These are phyloP conservation scores for Pseudogymnoascus sp. DNA, from an alignment of 2,329 filamentous ascomycete species.

Conservation along the genomic window DNA sequence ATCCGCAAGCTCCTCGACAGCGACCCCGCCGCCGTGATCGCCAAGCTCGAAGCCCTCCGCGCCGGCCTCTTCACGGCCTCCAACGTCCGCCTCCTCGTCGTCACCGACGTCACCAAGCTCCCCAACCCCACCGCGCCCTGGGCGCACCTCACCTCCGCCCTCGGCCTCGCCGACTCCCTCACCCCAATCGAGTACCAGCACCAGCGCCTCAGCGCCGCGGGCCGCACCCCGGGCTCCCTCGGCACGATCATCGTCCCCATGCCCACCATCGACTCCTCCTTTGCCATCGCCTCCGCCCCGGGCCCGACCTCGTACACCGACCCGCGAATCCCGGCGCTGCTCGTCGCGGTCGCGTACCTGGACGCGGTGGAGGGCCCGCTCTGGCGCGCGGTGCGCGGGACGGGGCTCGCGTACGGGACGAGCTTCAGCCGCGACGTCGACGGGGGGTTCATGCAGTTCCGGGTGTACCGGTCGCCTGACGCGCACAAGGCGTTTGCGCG, in stretches of 20 bases:
- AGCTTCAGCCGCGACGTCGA: slow-evolving; percentile 71
- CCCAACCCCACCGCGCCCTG: slow-evolving; percentile 69
- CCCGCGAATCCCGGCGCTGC: slow-evolving; percentile 69
- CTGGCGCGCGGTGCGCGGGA: slow-evolving; percentile 88
- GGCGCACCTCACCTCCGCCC: slow-evolving; percentile 38
- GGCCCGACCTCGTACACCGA: slow-evolving; percentile 71
- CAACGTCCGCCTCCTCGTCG: slow-evolving; percentile 80
- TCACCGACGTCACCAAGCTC: slow-evolving; percentile 70
- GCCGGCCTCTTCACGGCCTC: slow-evolving; percentile 68
- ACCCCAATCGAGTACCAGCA: slow-evolving; percentile 62
- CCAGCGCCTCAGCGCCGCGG: slow-evolving; percentile 66
- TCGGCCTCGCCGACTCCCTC: slow-evolving; percentile 40
- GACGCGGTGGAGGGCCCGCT: slow-evolving; percentile 90
- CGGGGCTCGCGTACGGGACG: slow-evolving; percentile 84
- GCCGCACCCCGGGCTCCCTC: slow-evolving; percentile 63
- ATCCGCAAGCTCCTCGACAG: slow-evolving; percentile 71
- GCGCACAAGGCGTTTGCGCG: slow-evolving; percentile 77
- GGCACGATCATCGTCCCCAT: slow-evolving; percentile 78
- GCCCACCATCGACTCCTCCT: slow-evolving; percentile 87
- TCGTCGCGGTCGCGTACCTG: slow-evolving; percentile 85
- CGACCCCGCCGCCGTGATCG: slow-evolving; percentile 67
- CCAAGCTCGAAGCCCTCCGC: slow-evolving; percentile 69
- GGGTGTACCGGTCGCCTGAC: slow-evolving; percentile 84
- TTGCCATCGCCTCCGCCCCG: slow-evolving; percentile 64
- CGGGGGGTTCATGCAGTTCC: slow-evolving; percentile 72